Percentiles rank a stretch among this genome's conserved stretches.
These are phyloP conservation scores for Leishmania aethiopica DNA, from an alignment of 208 protist genomes.

Conservation along the genomic window DNA sequence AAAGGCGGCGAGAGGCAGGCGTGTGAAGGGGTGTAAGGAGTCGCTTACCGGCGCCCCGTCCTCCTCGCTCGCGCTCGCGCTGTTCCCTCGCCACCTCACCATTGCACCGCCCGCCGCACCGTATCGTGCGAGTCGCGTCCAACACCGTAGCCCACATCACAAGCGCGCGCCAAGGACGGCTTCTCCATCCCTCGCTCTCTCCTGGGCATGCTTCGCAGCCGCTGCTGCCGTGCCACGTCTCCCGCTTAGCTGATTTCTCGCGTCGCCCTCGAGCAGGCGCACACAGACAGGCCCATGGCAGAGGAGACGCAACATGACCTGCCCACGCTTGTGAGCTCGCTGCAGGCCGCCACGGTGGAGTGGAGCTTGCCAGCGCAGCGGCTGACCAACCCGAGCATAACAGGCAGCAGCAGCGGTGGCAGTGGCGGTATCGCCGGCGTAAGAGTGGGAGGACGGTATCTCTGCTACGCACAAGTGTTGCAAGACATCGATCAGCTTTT, in stretches of 20 bases:
- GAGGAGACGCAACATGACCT: constrained; percentile 20
- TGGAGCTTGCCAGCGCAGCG: constrained; percentile 21
- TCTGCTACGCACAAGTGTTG: constrained; percentile 31
- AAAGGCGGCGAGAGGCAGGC: neutral
- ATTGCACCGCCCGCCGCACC: neutral
- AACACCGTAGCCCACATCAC: neutral
- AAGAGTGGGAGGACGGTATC: constrained; percentile 5
- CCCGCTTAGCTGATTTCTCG: neutral
- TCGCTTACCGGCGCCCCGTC: neutral
- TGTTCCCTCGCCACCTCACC: neutral
- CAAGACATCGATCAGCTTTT: constrained; percentile 36
- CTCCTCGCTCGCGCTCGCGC: neutral
- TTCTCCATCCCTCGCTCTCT: constrained; percentile 2
- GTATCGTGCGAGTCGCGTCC: neutral
- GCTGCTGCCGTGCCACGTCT: neutral
- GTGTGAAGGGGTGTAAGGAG: neutral
- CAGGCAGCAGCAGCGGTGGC: constrained; percentile 13
- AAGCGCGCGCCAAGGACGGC: neutral
- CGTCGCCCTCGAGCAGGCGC: neutral
- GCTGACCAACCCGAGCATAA: constrained; percentile 6
- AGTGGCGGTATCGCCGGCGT: neutral
- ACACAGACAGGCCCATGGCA: neutral
- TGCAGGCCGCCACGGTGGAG: constrained; percentile 39
- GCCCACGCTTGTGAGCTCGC: constrained; percentile 29
- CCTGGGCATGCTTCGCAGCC: neutral